Evolutionary conservation across 2,329 filamentous ascomycete species (phyloP).

Genomic region (Fusarium miscanthi): DNA sequence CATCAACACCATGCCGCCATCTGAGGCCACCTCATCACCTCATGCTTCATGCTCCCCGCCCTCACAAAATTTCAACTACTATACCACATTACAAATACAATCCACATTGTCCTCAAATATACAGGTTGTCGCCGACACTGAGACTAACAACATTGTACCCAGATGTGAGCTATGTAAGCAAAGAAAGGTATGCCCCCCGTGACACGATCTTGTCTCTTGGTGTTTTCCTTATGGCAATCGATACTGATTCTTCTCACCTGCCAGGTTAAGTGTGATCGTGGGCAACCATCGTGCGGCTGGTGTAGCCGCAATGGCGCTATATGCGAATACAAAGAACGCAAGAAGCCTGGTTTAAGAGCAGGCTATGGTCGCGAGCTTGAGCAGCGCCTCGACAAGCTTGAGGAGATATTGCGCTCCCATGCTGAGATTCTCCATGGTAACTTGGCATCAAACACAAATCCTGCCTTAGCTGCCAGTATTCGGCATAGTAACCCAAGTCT

Average conservation of each 20-base stretch:
- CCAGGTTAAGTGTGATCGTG: constrained; percentile 80
- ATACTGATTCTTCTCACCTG: constrained; percentile 20
- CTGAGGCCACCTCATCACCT: constrained; percentile 27
- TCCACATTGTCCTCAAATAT: constrained; percentile 26
- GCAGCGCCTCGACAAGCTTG: constrained; percentile 75
- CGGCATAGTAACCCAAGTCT: constrained; percentile 63
- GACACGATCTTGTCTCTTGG: not conserved
- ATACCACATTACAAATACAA: constrained; percentile 20
- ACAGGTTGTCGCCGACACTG: constrained; percentile 28
- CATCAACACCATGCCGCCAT: constrained; percentile 37
- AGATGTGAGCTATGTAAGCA: constrained; percentile 84
- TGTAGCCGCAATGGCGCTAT: constrained; percentile 70
- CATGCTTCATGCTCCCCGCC: constrained; percentile 30
- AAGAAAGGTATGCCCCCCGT: constrained; percentile 70
- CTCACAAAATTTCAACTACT: constrained; percentile 22
- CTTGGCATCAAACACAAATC: constrained; percentile 54
- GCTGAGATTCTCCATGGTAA: constrained; percentile 73
- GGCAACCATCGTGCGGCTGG: constrained; percentile 78
- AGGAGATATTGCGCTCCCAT: constrained; percentile 73
- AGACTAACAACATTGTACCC: constrained; percentile 53
- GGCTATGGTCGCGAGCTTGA: constrained; percentile 80
- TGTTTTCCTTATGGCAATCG: not conserved
- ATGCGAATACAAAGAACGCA: constrained; percentile 76
- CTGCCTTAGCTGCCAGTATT: constrained; percentile 53
- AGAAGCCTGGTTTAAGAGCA: constrained; percentile 73